These are phyloP conservation scores for Cystobasidium ongulense DNA, from an alignment of 768 basidiomycete species.

Conservation along the genomic window DNA sequence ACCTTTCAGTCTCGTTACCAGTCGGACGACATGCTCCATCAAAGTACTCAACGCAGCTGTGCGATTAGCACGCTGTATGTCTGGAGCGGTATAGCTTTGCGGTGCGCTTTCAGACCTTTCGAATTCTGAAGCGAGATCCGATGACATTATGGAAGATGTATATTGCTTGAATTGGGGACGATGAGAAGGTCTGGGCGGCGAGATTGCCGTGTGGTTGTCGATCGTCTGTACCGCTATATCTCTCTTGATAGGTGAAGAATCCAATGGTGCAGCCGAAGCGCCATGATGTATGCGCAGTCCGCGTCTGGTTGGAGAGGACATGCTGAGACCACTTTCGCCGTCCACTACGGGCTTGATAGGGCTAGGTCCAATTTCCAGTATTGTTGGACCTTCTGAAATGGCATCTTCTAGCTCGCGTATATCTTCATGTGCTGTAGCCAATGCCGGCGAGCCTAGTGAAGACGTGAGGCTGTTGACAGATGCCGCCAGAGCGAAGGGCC, in stretches of 20 bases:
- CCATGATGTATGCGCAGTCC: neutral
- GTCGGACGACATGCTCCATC: slow-evolving; percentile 52
- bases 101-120: neutral
- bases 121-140: slow-evolving; percentile 21
- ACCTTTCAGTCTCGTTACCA: slow-evolving; percentile 60
- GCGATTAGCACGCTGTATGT: slow-evolving; percentile 25
- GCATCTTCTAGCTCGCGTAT: neutral
- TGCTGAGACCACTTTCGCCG: slow-evolving; percentile 8
- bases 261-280: neutral
- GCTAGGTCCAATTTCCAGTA: slow-evolving; percentile 25
- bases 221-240: neutral
- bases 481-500: slow-evolving; percentile 17
- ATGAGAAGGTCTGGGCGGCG: neutral
- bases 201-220: neutral
- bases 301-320: slow-evolving; percentile 6
- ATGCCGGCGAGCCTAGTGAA: slow-evolving; percentile 13
- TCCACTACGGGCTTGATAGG: neutral
- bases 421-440: slow-evolving; percentile 28
- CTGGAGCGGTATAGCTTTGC: neutral
- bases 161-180: neutral
- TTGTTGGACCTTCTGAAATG: neutral
- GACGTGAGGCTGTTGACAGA: slow-evolving; percentile 24
- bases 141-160: slow-evolving; percentile 22
- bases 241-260: too few relatives aligned
- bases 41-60: slow-evolving; percentile 44